These are phyloP conservation scores for Ligustrum vulgare DNA, from an alignment of 257 asterid genomes.

Conservation along the genomic window DNA sequence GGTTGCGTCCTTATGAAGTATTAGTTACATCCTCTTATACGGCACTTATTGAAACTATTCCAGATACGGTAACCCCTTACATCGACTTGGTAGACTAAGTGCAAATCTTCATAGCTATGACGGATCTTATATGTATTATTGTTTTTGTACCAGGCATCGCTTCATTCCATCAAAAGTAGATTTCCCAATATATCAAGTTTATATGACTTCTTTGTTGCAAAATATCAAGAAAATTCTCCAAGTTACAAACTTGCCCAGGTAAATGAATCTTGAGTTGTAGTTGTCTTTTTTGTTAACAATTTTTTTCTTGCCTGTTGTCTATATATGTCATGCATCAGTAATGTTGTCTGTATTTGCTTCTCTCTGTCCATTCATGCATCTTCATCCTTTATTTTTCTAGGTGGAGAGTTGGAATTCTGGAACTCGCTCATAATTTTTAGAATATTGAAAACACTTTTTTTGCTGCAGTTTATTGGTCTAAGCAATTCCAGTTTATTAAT, in stretches of 20 bases:
- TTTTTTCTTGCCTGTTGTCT: not conserved
- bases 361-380: not conserved
- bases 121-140: conserved; percentile 7
- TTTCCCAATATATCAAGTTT: conserved; percentile 78
- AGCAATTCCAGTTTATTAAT: not conserved
- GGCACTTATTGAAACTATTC: conserved; percentile 98
- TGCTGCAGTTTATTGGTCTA: not conserved
- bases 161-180: conserved; percentile 96
- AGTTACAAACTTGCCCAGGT: conserved; percentile 97
- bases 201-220: conserved; percentile 90
- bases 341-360: conserved; percentile 11
- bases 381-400: not conserved
- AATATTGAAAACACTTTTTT: not conserved
- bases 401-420: not conserved
- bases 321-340: conserved; percentile 1
- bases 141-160: conserved; percentile 66
- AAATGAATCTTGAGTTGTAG: conserved; percentile 12
- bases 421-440: not conserved
- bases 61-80: conserved; percentile 75
- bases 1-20: conserved; percentile 98
- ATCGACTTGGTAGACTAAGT: conserved; percentile 13
- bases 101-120: conserved; percentile 9
- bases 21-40: conserved; percentile 93
- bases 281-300: conserved; percentile 2
- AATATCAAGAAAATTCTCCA: conserved; percentile 87